Percentiles rank a stretch among this genome's conserved stretches.
phyloP scores from a whole-genome alignment of 352 stramenopile species.

The Globisporangium splendens region DNA sequence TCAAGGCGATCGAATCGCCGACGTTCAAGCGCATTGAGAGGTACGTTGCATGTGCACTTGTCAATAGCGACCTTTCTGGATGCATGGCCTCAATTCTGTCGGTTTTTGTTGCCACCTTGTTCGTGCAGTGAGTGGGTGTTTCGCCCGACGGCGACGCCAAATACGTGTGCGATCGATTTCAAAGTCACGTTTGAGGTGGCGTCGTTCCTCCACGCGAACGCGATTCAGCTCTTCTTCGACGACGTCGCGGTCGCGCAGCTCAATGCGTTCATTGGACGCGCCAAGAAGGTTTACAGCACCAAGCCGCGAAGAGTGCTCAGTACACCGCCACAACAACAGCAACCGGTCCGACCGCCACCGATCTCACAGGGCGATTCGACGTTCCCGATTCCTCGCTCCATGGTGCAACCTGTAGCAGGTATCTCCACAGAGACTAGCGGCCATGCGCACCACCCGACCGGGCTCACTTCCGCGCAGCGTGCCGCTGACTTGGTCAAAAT shows the following conservation, averaged over 20 bases:
- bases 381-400: slow-evolving; percentile 1
- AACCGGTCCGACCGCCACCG: neutral
- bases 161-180: slow-evolving; percentile 69
- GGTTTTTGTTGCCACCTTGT: neutral
- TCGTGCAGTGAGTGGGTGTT: slow-evolving; percentile 66
- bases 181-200: slow-evolving; percentile 81
- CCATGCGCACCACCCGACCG: neutral
- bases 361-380: slow-evolving; percentile 7
- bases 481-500: slow-evolving; percentile 34
- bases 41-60: slow-evolving; percentile 24
- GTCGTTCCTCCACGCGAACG: slow-evolving; percentile 76
- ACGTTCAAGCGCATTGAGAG: slow-evolving; percentile 87
- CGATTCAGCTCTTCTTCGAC: slow-evolving; percentile 84
- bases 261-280: slow-evolving; percentile 75
- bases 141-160: slow-evolving; percentile 36
- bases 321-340: neutral
- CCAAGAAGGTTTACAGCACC: slow-evolving; percentile 47
- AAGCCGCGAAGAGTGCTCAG: slow-evolving; percentile 12
- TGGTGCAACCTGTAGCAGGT: neutral
- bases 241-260: slow-evolving; percentile 77
- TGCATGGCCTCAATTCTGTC: too few relatives aligned
- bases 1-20: slow-evolving; percentile 76
- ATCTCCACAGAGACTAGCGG: neutral
- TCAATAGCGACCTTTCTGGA: too few relatives aligned
- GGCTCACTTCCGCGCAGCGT: slow-evolving; percentile 13